Evolutionary conservation across 306 rosid genomes (phyloP), one percentile per base, ranked within the genome.

Genomic region (Pachyrhizus erosus): DNA sequence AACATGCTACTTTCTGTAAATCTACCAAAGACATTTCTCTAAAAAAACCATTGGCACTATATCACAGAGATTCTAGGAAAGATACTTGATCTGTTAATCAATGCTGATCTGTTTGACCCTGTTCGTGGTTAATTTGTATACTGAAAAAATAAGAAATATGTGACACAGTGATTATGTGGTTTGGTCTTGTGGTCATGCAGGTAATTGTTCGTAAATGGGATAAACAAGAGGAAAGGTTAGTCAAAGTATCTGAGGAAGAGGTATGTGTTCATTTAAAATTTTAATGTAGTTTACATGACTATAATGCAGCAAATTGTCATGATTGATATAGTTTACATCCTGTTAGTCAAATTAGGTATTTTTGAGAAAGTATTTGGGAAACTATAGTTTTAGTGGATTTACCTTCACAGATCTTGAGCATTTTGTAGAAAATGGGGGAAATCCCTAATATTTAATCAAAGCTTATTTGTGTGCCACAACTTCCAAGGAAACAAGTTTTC

Each of bases 191-290:
- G 87, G 76, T 20, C 64, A 39, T 46, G 62, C 87, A 92, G 98
- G 94, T 89, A 69, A 84, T 91, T 85, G 89, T 93, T 80, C 97
- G 91, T 29, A 91, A 77, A 87, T 94, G 97, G 98, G 97, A 89
- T 83, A 84, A 73, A 49, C 83, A 87, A 45, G 92, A 90, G 80
- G 98, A 94, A 80, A 78, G 89, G 27, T 83, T 94, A 5, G 74
- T 89, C 55, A 91, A 81, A 89, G 85, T 89, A 31, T 79, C 91
- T 21, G 93, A 93, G 82, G 97, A 92, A 70, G 98, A 91, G 97
- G 98, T 94, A 84, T 62, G 71, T 24, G 42, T 85, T 84, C 31
- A 2, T 33, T 83, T 70, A 40, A 29, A 37, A 21, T 83, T 23
- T 73, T 26, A 6, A 58, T 37, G 2, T 15, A 14, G n/a, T n/a